Evolutionary conservation across 495 filamentous ascomycete genomes (phyloP).

Genomic region (Bathelium albidoporum): DNA sequence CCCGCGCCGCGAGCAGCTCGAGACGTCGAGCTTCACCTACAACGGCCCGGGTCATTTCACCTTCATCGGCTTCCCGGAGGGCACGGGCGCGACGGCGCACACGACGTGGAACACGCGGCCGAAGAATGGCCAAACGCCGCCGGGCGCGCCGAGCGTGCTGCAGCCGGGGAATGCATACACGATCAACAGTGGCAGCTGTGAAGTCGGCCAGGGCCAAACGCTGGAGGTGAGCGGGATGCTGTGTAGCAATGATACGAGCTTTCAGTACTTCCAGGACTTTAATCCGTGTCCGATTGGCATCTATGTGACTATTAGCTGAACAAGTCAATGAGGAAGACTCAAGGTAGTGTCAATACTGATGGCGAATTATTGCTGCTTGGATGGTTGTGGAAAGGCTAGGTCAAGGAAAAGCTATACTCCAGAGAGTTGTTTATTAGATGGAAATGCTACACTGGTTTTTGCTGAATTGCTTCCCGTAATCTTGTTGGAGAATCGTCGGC

Average conservation of each 20-base stretch:
- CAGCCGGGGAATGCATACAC: constrained; percentile 13
- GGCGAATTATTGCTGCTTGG: too few species aligned
- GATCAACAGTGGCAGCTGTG: background rate
- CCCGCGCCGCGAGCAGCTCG: constrained; percentile 5
- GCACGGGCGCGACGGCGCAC: constrained; percentile 3
- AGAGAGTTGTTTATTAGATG: background rate
- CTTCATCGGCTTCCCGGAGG: constrained; percentile 1
- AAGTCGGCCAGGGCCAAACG: background rate
- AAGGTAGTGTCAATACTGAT: background rate
- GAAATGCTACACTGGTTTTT: background rate
- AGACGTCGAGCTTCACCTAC: constrained; percentile 12
- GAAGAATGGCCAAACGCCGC: background rate
- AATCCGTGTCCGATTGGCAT: constrained; percentile 14
- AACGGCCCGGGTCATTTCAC: constrained; percentile 7
- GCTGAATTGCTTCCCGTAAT: too few species aligned
- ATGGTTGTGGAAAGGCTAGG: too few species aligned
- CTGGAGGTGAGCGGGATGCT: constrained; percentile 11
- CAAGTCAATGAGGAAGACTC: background rate
- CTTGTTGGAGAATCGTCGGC: too few species aligned
- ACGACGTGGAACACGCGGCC: constrained; percentile 10
- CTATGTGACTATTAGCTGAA: background rate
- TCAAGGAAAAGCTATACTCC: too few species aligned
- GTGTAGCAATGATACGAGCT: background rate
- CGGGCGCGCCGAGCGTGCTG: background rate
- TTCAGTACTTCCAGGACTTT: constrained; percentile 19